Evolutionary conservation across 1,284 basidiomycete species (phyloP).

Genomic region (Ceratobasidium sp.): DNA sequence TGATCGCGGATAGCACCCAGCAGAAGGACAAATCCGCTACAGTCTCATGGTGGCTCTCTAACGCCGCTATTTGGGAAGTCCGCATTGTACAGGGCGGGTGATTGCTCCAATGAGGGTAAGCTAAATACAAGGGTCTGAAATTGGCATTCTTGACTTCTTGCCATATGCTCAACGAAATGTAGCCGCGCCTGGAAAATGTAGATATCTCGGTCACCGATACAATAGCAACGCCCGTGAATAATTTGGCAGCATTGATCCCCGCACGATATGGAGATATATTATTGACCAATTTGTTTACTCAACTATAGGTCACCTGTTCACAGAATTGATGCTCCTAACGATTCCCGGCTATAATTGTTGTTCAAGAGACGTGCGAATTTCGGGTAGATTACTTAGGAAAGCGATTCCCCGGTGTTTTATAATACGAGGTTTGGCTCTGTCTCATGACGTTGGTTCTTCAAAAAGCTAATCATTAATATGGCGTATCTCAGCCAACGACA

Average conservation of each 20-base stretch:
- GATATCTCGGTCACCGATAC: no score
- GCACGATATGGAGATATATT: no score
- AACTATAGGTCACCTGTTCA: background rate
- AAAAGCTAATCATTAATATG: background rate
- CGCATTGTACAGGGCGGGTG: background rate
- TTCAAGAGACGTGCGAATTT: conserved; percentile 2
- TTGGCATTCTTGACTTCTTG: background rate
- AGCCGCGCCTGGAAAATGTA: no score
- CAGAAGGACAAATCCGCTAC: background rate
- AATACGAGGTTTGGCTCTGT: background rate
- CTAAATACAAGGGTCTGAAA: background rate
- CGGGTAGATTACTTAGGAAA: background rate
- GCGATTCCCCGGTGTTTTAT: background rate
- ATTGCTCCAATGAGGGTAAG: background rate
- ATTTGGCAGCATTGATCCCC: no score
- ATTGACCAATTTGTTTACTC: no score
- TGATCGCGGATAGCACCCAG: conserved; percentile 19
- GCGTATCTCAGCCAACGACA: background rate
- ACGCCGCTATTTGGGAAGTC: background rate
- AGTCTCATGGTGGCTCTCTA: background rate
- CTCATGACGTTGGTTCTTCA: background rate
- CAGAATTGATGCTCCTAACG: background rate
- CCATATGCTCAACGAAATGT: background rate
- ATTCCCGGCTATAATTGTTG: background rate
- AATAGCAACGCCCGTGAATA: no score